Evolutionary conservation across 371 early-diverging fungal genomes (phyloP).

Genomic region (Mortierella sp.): DNA sequence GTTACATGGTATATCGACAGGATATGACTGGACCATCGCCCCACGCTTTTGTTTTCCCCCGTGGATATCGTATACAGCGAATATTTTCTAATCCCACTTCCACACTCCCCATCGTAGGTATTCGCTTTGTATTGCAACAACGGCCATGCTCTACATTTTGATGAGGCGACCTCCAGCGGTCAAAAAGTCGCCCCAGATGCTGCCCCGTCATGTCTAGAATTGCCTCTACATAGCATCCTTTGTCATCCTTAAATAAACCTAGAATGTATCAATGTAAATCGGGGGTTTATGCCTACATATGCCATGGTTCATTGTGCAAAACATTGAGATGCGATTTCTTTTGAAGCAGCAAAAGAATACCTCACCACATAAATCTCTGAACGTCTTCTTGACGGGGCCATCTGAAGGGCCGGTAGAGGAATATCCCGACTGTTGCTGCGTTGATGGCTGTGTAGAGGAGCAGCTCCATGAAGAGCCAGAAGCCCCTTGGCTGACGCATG

Average conservation of each 20-base stretch:
- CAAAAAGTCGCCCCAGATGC: constrained; percentile 43
- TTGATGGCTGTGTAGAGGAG: constrained; percentile 68
- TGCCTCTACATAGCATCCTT: neutral
- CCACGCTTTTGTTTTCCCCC: neutral
- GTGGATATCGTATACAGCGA: neutral
- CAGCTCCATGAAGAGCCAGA: constrained; percentile 58
- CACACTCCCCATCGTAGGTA: constrained; percentile 54
- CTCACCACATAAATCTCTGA: constrained; percentile 95
- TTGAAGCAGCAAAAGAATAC: constrained; percentile 16
- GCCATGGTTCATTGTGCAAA: too few species aligned
- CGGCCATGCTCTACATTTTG: constrained; percentile 74
- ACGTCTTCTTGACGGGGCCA: constrained; percentile 74
- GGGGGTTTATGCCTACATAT: too few species aligned
- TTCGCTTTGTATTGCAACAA: constrained; percentile 75
- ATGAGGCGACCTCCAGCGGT: constrained; percentile 57
- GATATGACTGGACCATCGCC: neutral
- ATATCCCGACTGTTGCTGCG: constrained; percentile 73
- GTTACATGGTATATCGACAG: constrained; percentile 82
- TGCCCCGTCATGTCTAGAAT: constrained; percentile 48
- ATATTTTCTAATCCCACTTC: neutral
- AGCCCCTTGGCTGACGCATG: constrained; percentile 50
- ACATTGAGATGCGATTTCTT: too few species aligned
- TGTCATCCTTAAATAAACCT: neutral
- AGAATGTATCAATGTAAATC: constrained; percentile 15
- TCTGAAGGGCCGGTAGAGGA: constrained; percentile 78